Evolutionary conservation across 768 basidiomycete genomes (phyloP).

Genomic region (Pisolithus marmoratus): DNA sequence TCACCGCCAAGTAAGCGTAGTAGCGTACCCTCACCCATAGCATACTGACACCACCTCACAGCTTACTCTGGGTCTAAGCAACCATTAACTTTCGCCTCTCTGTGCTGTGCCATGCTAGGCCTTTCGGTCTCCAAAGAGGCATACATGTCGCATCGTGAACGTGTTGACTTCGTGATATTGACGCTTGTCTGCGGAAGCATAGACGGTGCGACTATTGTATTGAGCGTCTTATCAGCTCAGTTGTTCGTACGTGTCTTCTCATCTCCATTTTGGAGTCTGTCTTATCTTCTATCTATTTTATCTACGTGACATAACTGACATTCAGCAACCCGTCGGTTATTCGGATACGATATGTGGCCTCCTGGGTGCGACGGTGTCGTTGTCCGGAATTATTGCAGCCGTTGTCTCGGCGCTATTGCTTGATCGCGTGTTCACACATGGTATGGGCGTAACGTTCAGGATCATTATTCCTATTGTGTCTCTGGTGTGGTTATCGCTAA

Average conservation of each 20-base stretch:
- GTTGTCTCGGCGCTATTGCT: slow-evolving; percentile 67
- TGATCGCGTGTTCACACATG: slow-evolving; percentile 79
- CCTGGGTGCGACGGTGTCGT: slow-evolving; percentile 59
- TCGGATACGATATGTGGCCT: slow-evolving; percentile 57
- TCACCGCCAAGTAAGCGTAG: slow-evolving; percentile 64
- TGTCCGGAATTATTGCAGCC: slow-evolving; percentile 70
- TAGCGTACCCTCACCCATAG: too few species aligned
- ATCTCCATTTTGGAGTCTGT: neutral
- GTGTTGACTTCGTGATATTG: slow-evolving; percentile 65
- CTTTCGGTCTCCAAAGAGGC: slow-evolving; percentile 33
- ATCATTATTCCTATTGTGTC: slow-evolving; percentile 57
- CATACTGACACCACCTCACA: slow-evolving; percentile 18
- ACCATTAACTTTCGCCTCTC: slow-evolving; percentile 44
- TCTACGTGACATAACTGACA: neutral
- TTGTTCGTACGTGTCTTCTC: slow-evolving; percentile 48
- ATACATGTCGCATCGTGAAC: slow-evolving; percentile 59
- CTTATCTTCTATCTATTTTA: neutral
- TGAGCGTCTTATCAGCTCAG: slow-evolving; percentile 62
- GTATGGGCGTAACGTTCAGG: slow-evolving; percentile 56
- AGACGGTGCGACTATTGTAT: slow-evolving; percentile 58
- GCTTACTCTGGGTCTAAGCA: slow-evolving; percentile 63
- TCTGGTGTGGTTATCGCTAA: slow-evolving; percentile 61
- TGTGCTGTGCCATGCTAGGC: slow-evolving; percentile 51
- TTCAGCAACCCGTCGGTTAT: slow-evolving; percentile 69
- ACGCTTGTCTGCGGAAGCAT: slow-evolving; percentile 56